Evolutionary conservation across 768 basidiomycete genomes (phyloP).

Genomic region (Mycena belliarum): DNA sequence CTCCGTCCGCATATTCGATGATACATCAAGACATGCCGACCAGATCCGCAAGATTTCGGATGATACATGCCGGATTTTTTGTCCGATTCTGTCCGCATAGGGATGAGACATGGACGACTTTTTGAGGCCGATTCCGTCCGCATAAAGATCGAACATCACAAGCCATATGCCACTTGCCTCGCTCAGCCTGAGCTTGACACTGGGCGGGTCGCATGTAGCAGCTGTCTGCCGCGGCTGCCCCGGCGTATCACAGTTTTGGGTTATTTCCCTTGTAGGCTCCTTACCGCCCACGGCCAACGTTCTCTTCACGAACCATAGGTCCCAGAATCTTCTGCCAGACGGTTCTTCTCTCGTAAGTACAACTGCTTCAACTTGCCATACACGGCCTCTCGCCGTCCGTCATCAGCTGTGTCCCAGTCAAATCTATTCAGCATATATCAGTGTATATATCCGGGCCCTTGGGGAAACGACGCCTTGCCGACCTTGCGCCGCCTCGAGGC

Average conservation of each 20-base stretch:
- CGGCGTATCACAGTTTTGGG: not conserved
- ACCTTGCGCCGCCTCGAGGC: slow-evolving; percentile 22
- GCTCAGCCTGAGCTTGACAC: too few relatives aligned
- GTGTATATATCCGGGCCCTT: slow-evolving; percentile 2
- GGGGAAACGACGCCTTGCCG: slow-evolving; percentile 15
- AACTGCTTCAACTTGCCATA: slow-evolving; percentile 13
- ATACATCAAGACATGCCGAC: too few relatives aligned
- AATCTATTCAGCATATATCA: slow-evolving; percentile 13
- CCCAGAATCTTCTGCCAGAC: slow-evolving; percentile 7
- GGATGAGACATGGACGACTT: too few relatives aligned
- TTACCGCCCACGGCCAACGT: not conserved
- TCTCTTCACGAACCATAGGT: not conserved
- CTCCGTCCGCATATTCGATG: too few relatives aligned
- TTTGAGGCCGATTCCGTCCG: too few relatives aligned
- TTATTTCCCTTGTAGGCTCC: slow-evolving; percentile 1
- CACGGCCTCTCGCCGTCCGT: not conserved
- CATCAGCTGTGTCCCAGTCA: not conserved
- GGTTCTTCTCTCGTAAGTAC: slow-evolving; percentile 14
- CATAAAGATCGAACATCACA: too few relatives aligned
- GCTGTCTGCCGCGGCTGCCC: too few relatives aligned
- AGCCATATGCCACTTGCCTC: too few relatives aligned
- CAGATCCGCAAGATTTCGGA: too few relatives aligned
- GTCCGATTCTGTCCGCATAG: too few relatives aligned
- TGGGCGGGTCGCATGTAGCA: too few relatives aligned
- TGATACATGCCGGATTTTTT: too few relatives aligned